Base-by-base conservation (phyloP, 176 grass and related monocot species). In the Melocanna baccifera region DNA sequence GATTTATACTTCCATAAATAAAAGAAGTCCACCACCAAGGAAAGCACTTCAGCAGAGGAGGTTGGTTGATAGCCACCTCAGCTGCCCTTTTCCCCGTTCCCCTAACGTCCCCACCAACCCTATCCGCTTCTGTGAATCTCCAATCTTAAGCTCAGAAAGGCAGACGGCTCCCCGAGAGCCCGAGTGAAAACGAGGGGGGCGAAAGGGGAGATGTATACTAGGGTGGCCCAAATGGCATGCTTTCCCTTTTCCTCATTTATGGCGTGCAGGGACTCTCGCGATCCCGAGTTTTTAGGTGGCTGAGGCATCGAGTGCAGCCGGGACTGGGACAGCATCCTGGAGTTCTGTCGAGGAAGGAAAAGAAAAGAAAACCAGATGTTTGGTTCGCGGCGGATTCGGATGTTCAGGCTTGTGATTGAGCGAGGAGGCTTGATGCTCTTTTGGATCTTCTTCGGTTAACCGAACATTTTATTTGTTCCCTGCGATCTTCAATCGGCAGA, bases 201-300 rank as follows among this genome's bases (percentile, higher is more conserved):
- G 12, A 22, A n/a, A 67, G 66, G 67, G 84, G 84, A 66, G 79
- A 86, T 67, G 79, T 16, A 78, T 16, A 19, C 43, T 57, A 28
- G 78, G 15, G 77, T 71, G 77, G 22, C 16, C 51, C 62, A 36
- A 86, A 77, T 77, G 64, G 1, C 65, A 65, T 15, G 46, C 57
- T 30, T 58, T 77, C 82, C 79, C 14, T 79, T 87, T 65, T 83
- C 78, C 66, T 25, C 84, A 51, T 90, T 86, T 90, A 86, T 76
- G 63, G 62, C 5, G 62, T 77, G 66, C 84, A 70, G 71, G 52
- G 36, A 10, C 62, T 40, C 9, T 28, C 34, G 25, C 52, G 32
- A 18, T 1, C 75, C 61, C 43, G 9, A 28, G 43, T 42, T 69
- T 7, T 7, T 20, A 30, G 53, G 53, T 71, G 62, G 43, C 40